phyloP scores from a whole-genome alignment of 768 basidiomycete genomes.

The Phaeotremella skinneri region DNA sequence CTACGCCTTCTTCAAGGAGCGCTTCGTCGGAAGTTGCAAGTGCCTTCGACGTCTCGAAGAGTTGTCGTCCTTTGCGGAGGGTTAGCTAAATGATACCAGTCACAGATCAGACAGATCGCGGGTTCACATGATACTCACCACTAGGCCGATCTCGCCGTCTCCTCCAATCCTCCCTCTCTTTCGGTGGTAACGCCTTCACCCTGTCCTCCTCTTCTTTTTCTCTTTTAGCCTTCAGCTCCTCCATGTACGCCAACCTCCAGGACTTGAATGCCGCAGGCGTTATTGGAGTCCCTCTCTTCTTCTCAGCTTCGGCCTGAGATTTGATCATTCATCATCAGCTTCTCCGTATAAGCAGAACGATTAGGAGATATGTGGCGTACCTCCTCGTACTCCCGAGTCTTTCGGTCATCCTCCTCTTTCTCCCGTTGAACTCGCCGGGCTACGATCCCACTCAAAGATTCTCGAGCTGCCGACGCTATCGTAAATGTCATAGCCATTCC shows the following conservation, averaged over 20 bases:
- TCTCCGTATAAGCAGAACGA: background rate
- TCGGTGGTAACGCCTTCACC: slow-evolving; percentile 66
- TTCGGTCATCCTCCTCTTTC: slow-evolving; percentile 68
- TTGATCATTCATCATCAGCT: background rate
- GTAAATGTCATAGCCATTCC: slow-evolving; percentile 97
- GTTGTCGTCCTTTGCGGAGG: slow-evolving; percentile 69
- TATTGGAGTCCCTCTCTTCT: slow-evolving; percentile 87
- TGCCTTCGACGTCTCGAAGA: slow-evolving; percentile 79
- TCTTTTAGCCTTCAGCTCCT: slow-evolving; percentile 62
- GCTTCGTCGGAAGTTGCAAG: slow-evolving; percentile 71
- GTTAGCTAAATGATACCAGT: slow-evolving; percentile 1
- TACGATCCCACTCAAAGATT: slow-evolving; percentile 67
- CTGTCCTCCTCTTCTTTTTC: slow-evolving; percentile 73
- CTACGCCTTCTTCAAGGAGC: slow-evolving; percentile 74
- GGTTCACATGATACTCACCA: slow-evolving; percentile 62
- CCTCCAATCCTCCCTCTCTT: slow-evolving; percentile 82
- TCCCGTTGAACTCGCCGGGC: slow-evolving; percentile 59
- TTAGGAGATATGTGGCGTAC: slow-evolving; percentile 53
- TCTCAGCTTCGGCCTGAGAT: slow-evolving; percentile 75
- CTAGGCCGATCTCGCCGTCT: slow-evolving; percentile 62
- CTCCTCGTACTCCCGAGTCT: slow-evolving; percentile 68
- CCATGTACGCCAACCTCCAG: slow-evolving; percentile 79
- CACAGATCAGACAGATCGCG: slow-evolving; percentile 1
- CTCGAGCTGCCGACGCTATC: slow-evolving; percentile 77
- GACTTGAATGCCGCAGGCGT: slow-evolving; percentile 73